Evolutionary conservation across 306 rosid genomes (phyloP), one percentile per base, ranked within the genome.

Genomic region (Ochetophila trinervis): DNA sequence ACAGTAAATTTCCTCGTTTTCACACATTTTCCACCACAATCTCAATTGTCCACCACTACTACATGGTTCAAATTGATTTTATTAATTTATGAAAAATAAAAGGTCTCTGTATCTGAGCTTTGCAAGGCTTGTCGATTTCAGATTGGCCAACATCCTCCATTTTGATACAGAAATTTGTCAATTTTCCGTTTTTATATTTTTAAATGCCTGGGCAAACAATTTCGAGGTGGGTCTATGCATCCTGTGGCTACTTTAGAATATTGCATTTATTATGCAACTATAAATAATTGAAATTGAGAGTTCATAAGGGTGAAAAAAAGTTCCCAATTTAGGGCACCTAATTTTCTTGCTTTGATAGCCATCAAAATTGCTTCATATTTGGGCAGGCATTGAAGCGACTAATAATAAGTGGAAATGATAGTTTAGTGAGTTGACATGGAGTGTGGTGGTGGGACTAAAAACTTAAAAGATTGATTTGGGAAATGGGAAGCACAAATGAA

Each of bases 371-470:
- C 60, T 47, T 21, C 50, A 47, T 21, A 4, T 32, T n/a, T 58
- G 64, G 18, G 69, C 50, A 35, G 50, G 51, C 74, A 59, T 51
- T 62, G 72, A 69, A 70, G 58, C n/a, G 56, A 66, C 69, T 21
- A 18, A 58, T 19, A 10, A 60, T 18, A 15, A 37, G 44, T 18
- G 68, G 52, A 69, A 47, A 60, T 66, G 64, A 54, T 64, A 53
- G 65, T 72, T 68, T 13, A 35, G 58, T 48, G 69, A 60, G 66
- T 60, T 37, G 58, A 47, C 34, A 16, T 22, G 27, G 8, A 42
- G 35, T 34, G 54, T 36, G 36, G 20, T 53, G 16, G 56, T 18
- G 11, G 11, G 60, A 50, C 22, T 49, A 34, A 7, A 17, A 17
- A 35, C 18, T 8, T 37, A 27, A 52, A n/a, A 7, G 4, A 40